phyloP scores from a whole-genome alignment of 2,329 filamentous ascomycete species.

The Simplicillium sp. region DNA sequence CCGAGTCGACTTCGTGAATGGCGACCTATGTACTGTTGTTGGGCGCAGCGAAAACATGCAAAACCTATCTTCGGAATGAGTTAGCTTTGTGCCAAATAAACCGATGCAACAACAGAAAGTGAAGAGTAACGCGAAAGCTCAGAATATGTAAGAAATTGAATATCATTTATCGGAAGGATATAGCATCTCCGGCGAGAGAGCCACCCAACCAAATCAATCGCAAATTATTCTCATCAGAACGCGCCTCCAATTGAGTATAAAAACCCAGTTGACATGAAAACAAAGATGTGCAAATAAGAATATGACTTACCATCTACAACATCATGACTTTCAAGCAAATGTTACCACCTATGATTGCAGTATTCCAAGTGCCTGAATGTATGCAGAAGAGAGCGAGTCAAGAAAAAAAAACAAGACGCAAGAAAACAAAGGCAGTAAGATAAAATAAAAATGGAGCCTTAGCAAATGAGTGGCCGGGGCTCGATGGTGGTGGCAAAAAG shows the following conservation, averaged over 20 bases:
- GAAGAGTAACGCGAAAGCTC: constrained; percentile 30
- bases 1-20: too few relatives aligned
- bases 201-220: constrained; percentile 87
- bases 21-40: too few relatives aligned
- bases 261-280: constrained; percentile 1
- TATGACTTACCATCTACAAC: constrained; percentile 13
- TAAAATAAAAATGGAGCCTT: constrained; percentile 17
- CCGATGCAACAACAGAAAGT: constrained; percentile 11
- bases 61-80: constrained; percentile 1
- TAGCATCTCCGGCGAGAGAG: constrained; percentile 82
- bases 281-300: constrained; percentile 3
- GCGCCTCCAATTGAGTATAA: constrained; percentile 8
- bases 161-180: constrained; percentile 74
- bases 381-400: constrained; percentile 6
- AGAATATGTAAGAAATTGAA: constrained; percentile 99
- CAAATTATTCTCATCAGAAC: constrained; percentile 93
- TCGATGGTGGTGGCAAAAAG: constrained; percentile 14
- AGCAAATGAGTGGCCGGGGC: constrained; percentile 6
- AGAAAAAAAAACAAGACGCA: constrained; percentile 1
- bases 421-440: too few relatives aligned
- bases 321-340: too few relatives aligned
- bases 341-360: too few relatives aligned
- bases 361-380: too few relatives aligned
- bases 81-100: constrained; percentile 10
- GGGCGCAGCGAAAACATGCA: too few relatives aligned